A percentile compares a stretch with the other conserved stretches of the same genome.
These are phyloP conservation scores for Cyclotella kingstonii DNA, from an alignment of 108 stramenopile species.

Conservation along the genomic window DNA sequence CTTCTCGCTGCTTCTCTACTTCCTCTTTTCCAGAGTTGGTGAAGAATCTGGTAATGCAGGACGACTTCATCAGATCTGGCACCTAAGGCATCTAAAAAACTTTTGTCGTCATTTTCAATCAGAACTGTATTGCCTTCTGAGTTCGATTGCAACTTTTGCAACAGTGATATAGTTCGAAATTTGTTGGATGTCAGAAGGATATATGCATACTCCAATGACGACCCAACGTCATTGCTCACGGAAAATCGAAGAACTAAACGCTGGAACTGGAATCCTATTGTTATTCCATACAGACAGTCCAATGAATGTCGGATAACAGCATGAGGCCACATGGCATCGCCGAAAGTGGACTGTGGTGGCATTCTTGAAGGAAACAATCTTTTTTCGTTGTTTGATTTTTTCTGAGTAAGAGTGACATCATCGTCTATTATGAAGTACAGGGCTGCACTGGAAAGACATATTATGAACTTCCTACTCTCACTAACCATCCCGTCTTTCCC, in stretches of 20 bases:
- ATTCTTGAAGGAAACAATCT: slow-evolving; percentile 66
- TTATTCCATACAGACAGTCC: slow-evolving; percentile 53
- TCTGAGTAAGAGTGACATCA: slow-evolving; percentile 37
- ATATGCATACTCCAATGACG: slow-evolving; percentile 62
- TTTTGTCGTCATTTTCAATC: slow-evolving; percentile 84
- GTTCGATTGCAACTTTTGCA: slow-evolving; percentile 67
- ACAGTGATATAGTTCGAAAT: slow-evolving; percentile 52
- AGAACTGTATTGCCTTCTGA: slow-evolving; percentile 18
- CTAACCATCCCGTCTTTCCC: slow-evolving; percentile 50
- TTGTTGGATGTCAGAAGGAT: slow-evolving; percentile 74
- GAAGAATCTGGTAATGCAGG: slow-evolving; percentile 74
- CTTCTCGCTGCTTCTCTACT: slow-evolving; percentile 67
- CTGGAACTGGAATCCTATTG: slow-evolving; percentile 88
- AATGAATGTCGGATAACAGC: slow-evolving; percentile 69
- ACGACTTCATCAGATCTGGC: slow-evolving; percentile 59
- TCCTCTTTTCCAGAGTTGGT: slow-evolving; percentile 78
- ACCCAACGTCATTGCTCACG: slow-evolving; percentile 33
- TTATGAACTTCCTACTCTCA: slow-evolving; percentile 60
- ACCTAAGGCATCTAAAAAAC: slow-evolving; percentile 70
- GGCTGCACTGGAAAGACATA: slow-evolving; percentile 61
- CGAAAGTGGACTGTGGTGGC: slow-evolving; percentile 51
- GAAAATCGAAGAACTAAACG: slow-evolving; percentile 68
- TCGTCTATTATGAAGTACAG: slow-evolving; percentile 71
- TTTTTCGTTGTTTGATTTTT: slow-evolving; percentile 18
- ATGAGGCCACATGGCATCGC: slow-evolving; percentile 75